These are phyloP conservation scores for Ceriops tagal DNA, from an alignment of 345 rosid genomes.

Conservation along the genomic window DNA sequence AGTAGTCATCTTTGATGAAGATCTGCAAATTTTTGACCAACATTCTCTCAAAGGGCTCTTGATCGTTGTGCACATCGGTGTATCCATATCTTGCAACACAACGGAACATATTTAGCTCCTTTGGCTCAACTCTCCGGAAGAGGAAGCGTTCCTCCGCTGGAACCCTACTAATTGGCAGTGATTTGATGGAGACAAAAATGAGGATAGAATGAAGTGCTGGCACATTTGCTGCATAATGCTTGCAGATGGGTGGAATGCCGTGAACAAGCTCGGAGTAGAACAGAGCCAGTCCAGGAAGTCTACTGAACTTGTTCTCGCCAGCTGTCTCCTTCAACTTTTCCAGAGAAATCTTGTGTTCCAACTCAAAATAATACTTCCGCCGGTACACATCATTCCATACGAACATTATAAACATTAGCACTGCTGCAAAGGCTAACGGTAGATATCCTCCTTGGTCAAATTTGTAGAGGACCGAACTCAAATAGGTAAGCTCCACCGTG, in stretches of 20 bases:
- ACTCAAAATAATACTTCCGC: constrained; percentile 43
- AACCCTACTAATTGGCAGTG: constrained; percentile 42
- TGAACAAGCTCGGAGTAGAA: constrained; percentile 52
- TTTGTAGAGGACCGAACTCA: constrained; percentile 58
- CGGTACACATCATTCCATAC: constrained; percentile 45
- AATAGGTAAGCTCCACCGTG: constrained; percentile 31
- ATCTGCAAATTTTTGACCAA: constrained; percentile 38
- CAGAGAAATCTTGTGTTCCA: constrained; percentile 40
- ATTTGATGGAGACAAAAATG: constrained; percentile 45
- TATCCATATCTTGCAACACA: constrained; percentile 58
- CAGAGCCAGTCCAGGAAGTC: constrained; percentile 48
- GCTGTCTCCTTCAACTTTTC: constrained; percentile 33
- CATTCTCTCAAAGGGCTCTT: constrained; percentile 36
- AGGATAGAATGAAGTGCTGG: constrained; percentile 44
- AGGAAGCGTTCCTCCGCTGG: constrained; percentile 39
- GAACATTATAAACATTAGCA: constrained; percentile 40
- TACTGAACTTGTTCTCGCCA: background rate
- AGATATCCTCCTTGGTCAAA: constrained; percentile 49
- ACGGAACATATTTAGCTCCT: constrained; percentile 33
- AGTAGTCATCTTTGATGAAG: constrained; percentile 17
- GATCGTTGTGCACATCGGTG: constrained; percentile 34
- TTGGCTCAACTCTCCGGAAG: constrained; percentile 39
- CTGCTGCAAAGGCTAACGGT: constrained; percentile 40
- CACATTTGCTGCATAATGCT: constrained; percentile 42
- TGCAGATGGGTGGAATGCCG: constrained; percentile 46